These are phyloP conservation scores for Backusella circina DNA, from an alignment of 192 early-diverging fungal species.

Conservation along the genomic window DNA sequence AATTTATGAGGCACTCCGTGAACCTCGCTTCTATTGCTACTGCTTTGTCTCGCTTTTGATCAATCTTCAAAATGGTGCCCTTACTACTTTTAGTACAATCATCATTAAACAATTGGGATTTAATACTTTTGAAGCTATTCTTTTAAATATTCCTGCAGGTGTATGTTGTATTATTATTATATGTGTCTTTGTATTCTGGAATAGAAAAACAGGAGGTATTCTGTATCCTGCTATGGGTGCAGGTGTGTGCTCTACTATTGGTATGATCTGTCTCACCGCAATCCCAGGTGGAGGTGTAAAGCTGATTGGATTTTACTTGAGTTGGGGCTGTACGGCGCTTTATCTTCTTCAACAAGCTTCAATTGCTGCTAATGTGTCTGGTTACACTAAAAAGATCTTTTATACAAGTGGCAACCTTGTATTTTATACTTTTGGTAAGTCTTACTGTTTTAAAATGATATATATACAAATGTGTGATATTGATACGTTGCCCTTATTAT, in stretches of 20 bases:
- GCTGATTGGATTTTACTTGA: slow-evolving; percentile 4
- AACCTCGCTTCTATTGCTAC: slow-evolving; percentile 17
- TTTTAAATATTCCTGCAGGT: slow-evolving; percentile 4
- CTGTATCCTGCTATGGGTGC: not conserved
- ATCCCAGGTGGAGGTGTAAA: not conserved
- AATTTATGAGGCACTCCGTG: slow-evolving; percentile 16
- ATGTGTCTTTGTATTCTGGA: not conserved
- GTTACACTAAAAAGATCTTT: slow-evolving; percentile 24
- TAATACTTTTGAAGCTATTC: slow-evolving; percentile 3
- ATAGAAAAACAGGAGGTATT: not conserved
- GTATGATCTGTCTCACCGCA: not conserved
- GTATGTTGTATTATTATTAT: not conserved
- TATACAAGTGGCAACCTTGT: slow-evolving; percentile 9
- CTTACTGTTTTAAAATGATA: not conserved
- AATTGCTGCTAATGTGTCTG: slow-evolving; percentile 18
- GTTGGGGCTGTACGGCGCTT: not conserved
- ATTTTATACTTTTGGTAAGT: slow-evolving; percentile 13
- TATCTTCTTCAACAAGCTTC: slow-evolving; percentile 11
- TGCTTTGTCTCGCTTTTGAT: slow-evolving; percentile 6
- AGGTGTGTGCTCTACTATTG: not conserved
- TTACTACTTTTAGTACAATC: slow-evolving; percentile 10
- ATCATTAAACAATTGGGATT: not conserved
- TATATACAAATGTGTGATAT: not conserved
- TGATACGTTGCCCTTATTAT: not conserved
- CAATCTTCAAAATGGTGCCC: slow-evolving; percentile 23